Evolutionary conservation across 2,329 filamentous ascomycete species (phyloP).

Genomic region (Colletotrichum coccodes): DNA sequence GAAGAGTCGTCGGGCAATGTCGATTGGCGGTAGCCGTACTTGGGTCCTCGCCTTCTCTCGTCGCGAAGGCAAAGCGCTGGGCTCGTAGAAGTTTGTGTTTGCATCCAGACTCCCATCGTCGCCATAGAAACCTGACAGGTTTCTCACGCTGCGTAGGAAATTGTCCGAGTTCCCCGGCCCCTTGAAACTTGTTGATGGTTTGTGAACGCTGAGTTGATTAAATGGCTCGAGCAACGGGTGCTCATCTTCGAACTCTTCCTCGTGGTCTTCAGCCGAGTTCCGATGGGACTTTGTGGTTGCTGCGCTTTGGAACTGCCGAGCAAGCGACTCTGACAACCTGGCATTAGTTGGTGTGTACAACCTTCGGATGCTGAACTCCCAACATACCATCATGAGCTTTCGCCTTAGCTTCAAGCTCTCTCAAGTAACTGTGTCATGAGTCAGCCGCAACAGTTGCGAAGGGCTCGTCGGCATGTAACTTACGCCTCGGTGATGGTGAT

Average conservation of each 20-base stretch:
- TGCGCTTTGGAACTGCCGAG: background rate
- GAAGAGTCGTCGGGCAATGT: slow-evolving; percentile 61
- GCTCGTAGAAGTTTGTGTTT: slow-evolving; percentile 46
- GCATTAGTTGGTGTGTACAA: background rate
- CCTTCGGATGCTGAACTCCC: no score
- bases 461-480: background rate
- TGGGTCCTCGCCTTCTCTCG: slow-evolving; percentile 36
- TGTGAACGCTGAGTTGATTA: slow-evolving; percentile 45
- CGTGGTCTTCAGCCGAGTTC: slow-evolving; percentile 36
- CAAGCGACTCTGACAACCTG: background rate
- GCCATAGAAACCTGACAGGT: slow-evolving; percentile 45
- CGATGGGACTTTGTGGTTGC: background rate
- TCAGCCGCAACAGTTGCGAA: background rate
- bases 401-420: slow-evolving; percentile 24
- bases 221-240: slow-evolving; percentile 46
- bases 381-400: slow-evolving; percentile 25
- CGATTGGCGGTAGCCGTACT: slow-evolving; percentile 57
- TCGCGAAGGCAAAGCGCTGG: slow-evolving; percentile 45
- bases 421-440: background rate
- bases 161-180: slow-evolving; percentile 50
- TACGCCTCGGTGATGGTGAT: slow-evolving; percentile 47
- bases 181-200: slow-evolving; percentile 45
- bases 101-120: slow-evolving; percentile 45
- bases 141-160: slow-evolving; percentile 48
- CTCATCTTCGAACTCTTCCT: slow-evolving; percentile 44